Evolutionary conservation across 148 eudicot genomes (phyloP), one percentile per base, ranked within the genome.

Genomic region (Nepenthes mirabilis): DNA sequence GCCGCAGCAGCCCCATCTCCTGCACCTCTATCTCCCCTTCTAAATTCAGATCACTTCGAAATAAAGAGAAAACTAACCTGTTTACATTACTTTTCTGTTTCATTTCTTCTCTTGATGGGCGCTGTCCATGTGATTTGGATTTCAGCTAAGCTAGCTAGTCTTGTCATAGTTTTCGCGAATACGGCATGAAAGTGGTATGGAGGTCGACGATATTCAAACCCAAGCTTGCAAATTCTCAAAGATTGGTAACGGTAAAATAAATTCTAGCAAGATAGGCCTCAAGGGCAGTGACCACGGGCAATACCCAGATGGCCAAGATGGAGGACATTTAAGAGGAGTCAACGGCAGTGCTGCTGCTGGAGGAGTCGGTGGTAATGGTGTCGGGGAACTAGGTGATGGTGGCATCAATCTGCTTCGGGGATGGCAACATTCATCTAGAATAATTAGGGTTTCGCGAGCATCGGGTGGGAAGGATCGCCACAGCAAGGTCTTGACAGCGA

Each of bases 391-490:
- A 10, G 65, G 56, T 33, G 47, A 33, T 13, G 66, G 47, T 43
- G 36, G 45, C 40, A 61, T 65, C 5, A 55, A 6, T 9, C 47
- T 76, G 62, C 66, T 85, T 6, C 81, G 81, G 37, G 72, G 77
- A 58, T 91, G 95, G 97, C 95, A 68, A 12, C 72, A 84, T 5
- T 63, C 87, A 8, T 83, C 96, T 9, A 71, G 97, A 34, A 91
- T 91, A 3, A 89, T 91, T 71, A 81, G 97, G 88, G 97, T 91
- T 70, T 86, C 97, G 1, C 64, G 97, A 10, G 88, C 94, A 0
- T 83, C 90, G 0, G 97, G 97, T 2, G 97, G 97, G 2, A 91
- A 91, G 33, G 97, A 91, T 64, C 64, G 97, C 2, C 97, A 91
- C 70, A 91, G 97, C 74, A 91, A 91, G 68, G 97, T 91, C 1